Conservation (phyloP, 768 basidiomycete species). For the Boletellus emodensis region DNA sequence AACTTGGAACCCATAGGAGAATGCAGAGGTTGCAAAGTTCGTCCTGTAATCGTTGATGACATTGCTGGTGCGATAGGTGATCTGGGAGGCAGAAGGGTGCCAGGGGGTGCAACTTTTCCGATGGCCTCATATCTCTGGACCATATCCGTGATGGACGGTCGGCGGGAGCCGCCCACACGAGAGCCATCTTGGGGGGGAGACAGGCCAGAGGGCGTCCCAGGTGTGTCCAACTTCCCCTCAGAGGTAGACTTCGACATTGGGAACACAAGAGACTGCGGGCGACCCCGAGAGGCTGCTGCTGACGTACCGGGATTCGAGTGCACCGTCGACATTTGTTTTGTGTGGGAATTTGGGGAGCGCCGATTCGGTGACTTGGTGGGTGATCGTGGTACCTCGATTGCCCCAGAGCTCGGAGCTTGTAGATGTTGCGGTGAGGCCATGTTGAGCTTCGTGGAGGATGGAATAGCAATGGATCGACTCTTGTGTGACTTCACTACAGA, state of each 20-base stretch:
- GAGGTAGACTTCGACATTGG: constrained; percentile 43
- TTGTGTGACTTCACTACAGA: constrained; percentile 15
- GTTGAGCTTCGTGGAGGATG: constrained; percentile 18
- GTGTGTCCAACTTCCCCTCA: constrained; percentile 35
- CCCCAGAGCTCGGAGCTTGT: constrained; percentile 15
- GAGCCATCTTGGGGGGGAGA: constrained; percentile 47
- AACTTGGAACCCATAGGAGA: constrained; percentile 25
- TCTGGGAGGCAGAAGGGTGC: constrained; percentile 32
- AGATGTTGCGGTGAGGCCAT: constrained; percentile 26
- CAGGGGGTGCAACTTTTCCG: constrained; percentile 28
- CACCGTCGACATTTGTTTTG: constrained; percentile 29
- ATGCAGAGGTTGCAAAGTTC: constrained; percentile 14
- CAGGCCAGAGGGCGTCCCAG: constrained; percentile 35
- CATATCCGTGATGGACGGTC: constrained; percentile 84
- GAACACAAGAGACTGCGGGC: constrained; percentile 80
- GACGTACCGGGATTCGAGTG: constrained; percentile 20
- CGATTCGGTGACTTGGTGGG: constrained; percentile 29
- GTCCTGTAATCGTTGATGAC: constrained; percentile 16
- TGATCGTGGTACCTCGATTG: constrained; percentile 20
- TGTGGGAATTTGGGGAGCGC: constrained; percentile 26
- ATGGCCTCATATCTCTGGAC: constrained; percentile 80
- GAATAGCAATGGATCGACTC: constrained; percentile 16
- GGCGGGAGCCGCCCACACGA: constrained; percentile 39
- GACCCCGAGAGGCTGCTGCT: constrained; percentile 43
- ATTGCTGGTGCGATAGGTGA: constrained; percentile 16